phyloP scores from a whole-genome alignment of 1,284 basidiomycete genomes.

The Trichosporon ovoides region DNA sequence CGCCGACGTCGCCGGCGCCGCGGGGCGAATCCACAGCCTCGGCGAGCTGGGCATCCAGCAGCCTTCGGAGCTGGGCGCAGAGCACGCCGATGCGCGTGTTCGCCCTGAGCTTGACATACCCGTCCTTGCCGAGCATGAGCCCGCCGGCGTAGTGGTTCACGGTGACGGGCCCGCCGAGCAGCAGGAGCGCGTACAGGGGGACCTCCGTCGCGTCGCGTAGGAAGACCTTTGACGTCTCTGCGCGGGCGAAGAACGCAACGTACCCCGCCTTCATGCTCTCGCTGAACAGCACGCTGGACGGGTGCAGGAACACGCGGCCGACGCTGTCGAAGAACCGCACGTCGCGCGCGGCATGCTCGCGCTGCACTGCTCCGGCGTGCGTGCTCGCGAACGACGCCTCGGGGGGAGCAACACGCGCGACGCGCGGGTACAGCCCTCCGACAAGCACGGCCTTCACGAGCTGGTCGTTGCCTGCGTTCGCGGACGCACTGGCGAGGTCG shows the following conservation, averaged over 20 bases:
- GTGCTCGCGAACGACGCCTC: slow-evolving; percentile 74
- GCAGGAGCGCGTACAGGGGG: slow-evolving; percentile 72
- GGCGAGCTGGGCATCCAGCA: slow-evolving; percentile 66
- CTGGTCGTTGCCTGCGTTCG: slow-evolving; percentile 61
- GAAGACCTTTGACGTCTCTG: slow-evolving; percentile 78
- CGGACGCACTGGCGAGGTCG: slow-evolving; percentile 50
- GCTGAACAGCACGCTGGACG: slow-evolving; percentile 74
- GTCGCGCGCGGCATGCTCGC: slow-evolving; percentile 74
- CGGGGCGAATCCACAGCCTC: slow-evolving; percentile 50
- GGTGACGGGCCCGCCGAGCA: slow-evolving; percentile 75
- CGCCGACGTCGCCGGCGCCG: slow-evolving; percentile 52
- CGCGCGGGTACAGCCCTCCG: slow-evolving; percentile 74
- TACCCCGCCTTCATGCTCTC: slow-evolving; percentile 73
- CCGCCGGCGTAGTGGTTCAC: slow-evolving; percentile 75
- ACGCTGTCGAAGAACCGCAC: slow-evolving; percentile 66
- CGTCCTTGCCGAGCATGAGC: slow-evolving; percentile 58
- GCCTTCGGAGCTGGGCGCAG: slow-evolving; percentile 75
- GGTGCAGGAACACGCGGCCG: slow-evolving; percentile 57
- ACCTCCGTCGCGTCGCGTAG: slow-evolving; percentile 85
- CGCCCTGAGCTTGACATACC: slow-evolving; percentile 64
- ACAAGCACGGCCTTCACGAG: slow-evolving; percentile 75
- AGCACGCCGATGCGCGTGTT: slow-evolving; percentile 84
- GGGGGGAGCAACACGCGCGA: slow-evolving; percentile 70
- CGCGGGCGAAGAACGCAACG: slow-evolving; percentile 75
- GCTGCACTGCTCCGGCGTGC: slow-evolving; percentile 69